These are phyloP conservation scores for Pisolithus albus DNA, from an alignment of 768 basidiomycete genomes.

Conservation along the genomic window DNA sequence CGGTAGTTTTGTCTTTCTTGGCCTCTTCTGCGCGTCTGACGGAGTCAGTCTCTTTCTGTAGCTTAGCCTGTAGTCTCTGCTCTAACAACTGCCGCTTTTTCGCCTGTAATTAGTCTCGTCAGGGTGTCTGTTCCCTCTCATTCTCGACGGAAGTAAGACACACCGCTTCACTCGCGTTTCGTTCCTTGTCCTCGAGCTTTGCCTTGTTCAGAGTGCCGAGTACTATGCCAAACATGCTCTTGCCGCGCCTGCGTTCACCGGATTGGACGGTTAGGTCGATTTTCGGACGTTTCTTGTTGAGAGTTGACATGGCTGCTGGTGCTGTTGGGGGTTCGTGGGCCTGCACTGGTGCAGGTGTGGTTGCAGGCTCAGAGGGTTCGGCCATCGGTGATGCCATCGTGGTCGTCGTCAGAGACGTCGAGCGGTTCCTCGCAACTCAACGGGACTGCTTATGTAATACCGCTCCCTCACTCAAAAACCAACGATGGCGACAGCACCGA, in stretches of 20 bases:
- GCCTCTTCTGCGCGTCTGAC: slow-evolving; percentile 82
- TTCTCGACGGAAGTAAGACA: slow-evolving; percentile 12
- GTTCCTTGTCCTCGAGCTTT: slow-evolving; percentile 79
- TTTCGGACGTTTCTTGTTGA: slow-evolving; percentile 62
- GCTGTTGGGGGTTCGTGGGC: slow-evolving; percentile 39
- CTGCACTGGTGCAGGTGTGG: not conserved
- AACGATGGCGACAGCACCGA: not conserved
- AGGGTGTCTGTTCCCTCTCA: slow-evolving; percentile 5
- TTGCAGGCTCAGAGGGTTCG: no score
- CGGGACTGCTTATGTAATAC: slow-evolving; percentile 16
- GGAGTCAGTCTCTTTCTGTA: slow-evolving; percentile 79
- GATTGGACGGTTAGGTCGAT: slow-evolving; percentile 52
- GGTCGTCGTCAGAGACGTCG: slow-evolving; percentile 12
- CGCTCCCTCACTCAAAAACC: not conserved
- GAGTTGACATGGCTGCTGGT: slow-evolving; percentile 37
- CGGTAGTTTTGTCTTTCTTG: slow-evolving; percentile 71
- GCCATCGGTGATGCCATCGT: slow-evolving; percentile 35
- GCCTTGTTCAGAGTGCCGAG: slow-evolving; percentile 82
- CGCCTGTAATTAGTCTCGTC: slow-evolving; percentile 40
- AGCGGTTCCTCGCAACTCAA: not conserved
- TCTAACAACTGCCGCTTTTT: slow-evolving; percentile 81
- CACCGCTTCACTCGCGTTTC: slow-evolving; percentile 81
- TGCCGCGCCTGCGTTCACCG: slow-evolving; percentile 75
- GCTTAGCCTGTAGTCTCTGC: slow-evolving; percentile 77
- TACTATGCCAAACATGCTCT: slow-evolving; percentile 81